A percentile compares a stretch with the other conserved stretches of the same genome.
These are phyloP conservation scores for Chionographis japonica DNA, from an alignment of 106 monocot species.

Conservation along the genomic window DNA sequence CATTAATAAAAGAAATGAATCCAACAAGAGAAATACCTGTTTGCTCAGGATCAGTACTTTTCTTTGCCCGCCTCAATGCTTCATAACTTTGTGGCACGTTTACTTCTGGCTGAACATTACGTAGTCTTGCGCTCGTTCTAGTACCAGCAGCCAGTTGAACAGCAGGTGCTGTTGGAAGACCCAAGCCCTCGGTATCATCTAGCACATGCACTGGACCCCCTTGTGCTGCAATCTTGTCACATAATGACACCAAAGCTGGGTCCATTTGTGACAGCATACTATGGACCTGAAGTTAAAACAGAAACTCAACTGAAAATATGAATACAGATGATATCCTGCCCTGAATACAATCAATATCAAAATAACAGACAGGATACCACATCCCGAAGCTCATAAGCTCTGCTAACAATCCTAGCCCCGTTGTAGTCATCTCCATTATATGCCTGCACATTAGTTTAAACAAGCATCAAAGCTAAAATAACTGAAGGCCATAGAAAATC, in stretches of 20 bases:
- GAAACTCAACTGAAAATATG: neutral
- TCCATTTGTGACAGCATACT: conserved; percentile 99
- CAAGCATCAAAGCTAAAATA: conserved; percentile 1
- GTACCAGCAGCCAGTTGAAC: conserved; percentile 69
- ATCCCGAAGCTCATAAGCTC: conserved; percentile 91
- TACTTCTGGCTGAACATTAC: conserved; percentile 85
- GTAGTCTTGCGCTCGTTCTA: conserved; percentile 82
- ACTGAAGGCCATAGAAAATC: neutral
- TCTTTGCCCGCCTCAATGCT: conserved; percentile 73
- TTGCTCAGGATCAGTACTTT: conserved; percentile 64
- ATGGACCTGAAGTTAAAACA: conserved; percentile 51
- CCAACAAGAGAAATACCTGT: conserved; percentile 35
- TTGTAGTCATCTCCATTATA: conserved; percentile 95
- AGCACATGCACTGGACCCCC: conserved; percentile 63
- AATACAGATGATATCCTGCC: neutral
- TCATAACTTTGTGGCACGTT: conserved; percentile 79
- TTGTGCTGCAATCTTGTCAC: conserved; percentile 86
- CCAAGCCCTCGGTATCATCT: conserved; percentile 39
- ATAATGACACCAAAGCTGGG: conserved; percentile 75
- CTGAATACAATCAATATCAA: neutral
- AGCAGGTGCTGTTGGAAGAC: conserved; percentile 53
- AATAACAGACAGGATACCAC: conserved; percentile 45
- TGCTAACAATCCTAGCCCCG: conserved; percentile 94
- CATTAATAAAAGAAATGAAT: too few species aligned
- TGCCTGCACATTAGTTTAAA: conserved; percentile 31